Percentiles rank a stretch among this genome's conserved stretches.
phyloP scores from a whole-genome alignment of 2,329 filamentous ascomycete species.

The Colletotrichum filicis region DNA sequence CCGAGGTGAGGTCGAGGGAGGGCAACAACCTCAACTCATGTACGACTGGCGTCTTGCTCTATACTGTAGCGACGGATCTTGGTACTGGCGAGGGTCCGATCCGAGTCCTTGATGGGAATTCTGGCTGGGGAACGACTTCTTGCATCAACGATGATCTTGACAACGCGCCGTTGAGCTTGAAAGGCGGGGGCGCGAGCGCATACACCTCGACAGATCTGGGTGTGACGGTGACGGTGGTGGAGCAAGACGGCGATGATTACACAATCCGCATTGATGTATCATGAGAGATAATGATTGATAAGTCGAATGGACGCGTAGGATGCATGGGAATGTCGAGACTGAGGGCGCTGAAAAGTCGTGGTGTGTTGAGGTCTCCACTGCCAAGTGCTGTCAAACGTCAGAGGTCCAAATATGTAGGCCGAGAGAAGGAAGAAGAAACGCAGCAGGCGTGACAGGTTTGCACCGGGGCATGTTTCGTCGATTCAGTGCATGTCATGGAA shows the following conservation, averaged over 20 bases:
- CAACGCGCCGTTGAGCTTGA: slow-evolving; percentile 43
- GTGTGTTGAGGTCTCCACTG: neutral
- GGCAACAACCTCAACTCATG: slow-evolving; percentile 43
- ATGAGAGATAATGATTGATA: neutral
- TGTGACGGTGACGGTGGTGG: slow-evolving; percentile 1
- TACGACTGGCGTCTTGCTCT: slow-evolving; percentile 47
- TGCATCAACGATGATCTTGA: slow-evolving; percentile 45
- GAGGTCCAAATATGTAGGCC: neutral
- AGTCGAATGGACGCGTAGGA: neutral
- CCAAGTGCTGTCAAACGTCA: neutral
- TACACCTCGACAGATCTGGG: neutral
- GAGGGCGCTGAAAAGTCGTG: neutral
- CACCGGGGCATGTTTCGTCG: neutral
- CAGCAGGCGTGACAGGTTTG: too few relatives aligned
- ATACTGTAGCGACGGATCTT: slow-evolving; percentile 45
- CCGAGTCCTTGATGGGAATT: slow-evolving; percentile 46
- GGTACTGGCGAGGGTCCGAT: slow-evolving; percentile 45
- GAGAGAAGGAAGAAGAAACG: neutral
- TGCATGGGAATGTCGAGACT: neutral
- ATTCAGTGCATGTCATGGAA: neutral
- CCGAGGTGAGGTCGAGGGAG: slow-evolving; percentile 42
- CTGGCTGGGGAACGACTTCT: slow-evolving; percentile 37
- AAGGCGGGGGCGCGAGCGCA: neutral
- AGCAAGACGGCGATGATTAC: slow-evolving; percentile 9
- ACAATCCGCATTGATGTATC: slow-evolving; percentile 7